A percentile compares a stretch with the other conserved stretches of the same genome.
These are phyloP conservation scores for Paxillus rubicundulus DNA, from an alignment of 768 basidiomycete genomes.

Conservation along the genomic window DNA sequence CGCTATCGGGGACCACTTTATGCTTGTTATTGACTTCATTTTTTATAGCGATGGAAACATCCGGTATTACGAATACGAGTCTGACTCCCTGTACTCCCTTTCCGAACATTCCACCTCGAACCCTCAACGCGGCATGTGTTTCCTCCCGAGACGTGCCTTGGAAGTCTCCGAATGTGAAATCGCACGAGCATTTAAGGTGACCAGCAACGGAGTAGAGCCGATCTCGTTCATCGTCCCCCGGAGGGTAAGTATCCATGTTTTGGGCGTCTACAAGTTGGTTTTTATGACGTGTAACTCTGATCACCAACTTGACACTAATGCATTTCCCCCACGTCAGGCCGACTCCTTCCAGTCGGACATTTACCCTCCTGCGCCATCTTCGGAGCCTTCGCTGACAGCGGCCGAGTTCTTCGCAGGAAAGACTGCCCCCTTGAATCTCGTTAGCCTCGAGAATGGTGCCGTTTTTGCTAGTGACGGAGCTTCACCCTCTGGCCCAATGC, in stretches of 20 bases:
- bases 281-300: not conserved
- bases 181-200: conserved; percentile 89
- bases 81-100: conserved; percentile 71
- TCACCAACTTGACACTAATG: not conserved
- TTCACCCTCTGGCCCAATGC: conserved; percentile 18
- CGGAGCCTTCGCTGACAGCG: conserved; percentile 76
- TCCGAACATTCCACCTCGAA: conserved; percentile 87
- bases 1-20: not conserved
- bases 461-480: conserved; percentile 34
- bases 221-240: conserved; percentile 95
- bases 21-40: conserved; percentile 1
- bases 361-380: conserved; percentile 86
- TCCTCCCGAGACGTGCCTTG: conserved; percentile 89
- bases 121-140: conserved; percentile 96
- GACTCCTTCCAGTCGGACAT: conserved; percentile 98
- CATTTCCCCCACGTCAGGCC: conserved; percentile 45
- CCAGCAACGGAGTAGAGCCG: conserved; percentile 73
- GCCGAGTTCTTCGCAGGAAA: conserved; percentile 89
- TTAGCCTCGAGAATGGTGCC: conserved; percentile 72
- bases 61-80: conserved; percentile 95
- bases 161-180: conserved; percentile 93
- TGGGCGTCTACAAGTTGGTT: not conserved
- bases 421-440: conserved; percentile 68
- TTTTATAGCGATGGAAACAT: conserved; percentile 85
- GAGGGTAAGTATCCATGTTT: conserved; percentile 50